These are phyloP conservation scores for Endoconidiophora laricicola DNA, from an alignment of 2,329 filamentous ascomycete genomes.

Conservation along the genomic window DNA sequence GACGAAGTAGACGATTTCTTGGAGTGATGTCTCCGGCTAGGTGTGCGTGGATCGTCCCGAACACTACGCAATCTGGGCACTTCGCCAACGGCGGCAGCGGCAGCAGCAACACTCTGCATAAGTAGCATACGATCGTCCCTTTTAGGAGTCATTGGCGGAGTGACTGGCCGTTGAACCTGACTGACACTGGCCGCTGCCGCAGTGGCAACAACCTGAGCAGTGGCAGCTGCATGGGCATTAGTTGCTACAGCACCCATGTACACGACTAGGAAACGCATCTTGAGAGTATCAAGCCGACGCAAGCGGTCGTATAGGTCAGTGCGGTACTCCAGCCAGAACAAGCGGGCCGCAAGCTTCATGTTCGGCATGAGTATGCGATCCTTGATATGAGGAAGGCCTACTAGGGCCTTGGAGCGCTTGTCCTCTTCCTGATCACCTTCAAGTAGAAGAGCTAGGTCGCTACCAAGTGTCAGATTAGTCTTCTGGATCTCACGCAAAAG, in stretches of 20 bases:
- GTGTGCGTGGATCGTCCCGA: neutral
- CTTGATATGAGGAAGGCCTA: conserved; percentile 11
- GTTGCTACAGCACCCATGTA: conserved; percentile 42
- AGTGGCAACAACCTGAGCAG: conserved; percentile 1
- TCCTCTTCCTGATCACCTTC: conserved; percentile 25
- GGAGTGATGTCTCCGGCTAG: neutral
- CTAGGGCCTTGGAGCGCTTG: conserved; percentile 13
- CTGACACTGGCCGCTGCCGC: neutral
- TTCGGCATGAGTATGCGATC: conserved; percentile 17
- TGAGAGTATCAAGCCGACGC: conserved; percentile 40
- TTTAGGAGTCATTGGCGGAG: conserved; percentile 5
- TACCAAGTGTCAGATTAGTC: conserved; percentile 23
- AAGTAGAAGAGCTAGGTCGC: conserved; percentile 33
- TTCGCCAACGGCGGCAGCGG: conserved; percentile 4
- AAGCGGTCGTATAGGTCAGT: conserved; percentile 38
- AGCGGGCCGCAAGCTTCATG: conserved; percentile 31
- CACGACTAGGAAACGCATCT: conserved; percentile 47
- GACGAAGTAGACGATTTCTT: conserved; percentile 1
- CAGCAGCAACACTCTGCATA: conserved; percentile 9
- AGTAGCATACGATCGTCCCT: conserved; percentile 8
- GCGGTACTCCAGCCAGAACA: conserved; percentile 42
- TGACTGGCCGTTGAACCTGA: conserved; percentile 2
- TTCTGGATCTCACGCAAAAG: conserved; percentile 46
- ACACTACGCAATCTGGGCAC: conserved; percentile 1
- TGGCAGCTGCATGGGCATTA: conserved; percentile 16